These are phyloP conservation scores for Aspergillus bertholletiae DNA, from an alignment of 495 filamentous ascomycete genomes.

Conservation along the genomic window DNA sequence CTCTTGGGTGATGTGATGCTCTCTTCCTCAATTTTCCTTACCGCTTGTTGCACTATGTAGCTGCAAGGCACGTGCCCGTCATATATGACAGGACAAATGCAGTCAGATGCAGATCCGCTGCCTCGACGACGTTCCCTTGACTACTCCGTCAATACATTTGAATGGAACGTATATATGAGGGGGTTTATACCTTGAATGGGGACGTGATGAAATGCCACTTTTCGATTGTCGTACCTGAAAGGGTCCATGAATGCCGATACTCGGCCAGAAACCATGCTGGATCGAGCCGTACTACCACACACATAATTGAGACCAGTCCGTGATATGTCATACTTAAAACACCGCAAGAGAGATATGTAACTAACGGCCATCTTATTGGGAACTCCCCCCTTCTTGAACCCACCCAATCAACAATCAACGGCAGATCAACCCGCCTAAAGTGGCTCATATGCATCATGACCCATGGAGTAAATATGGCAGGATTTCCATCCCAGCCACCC, in stretches of 20 bases:
- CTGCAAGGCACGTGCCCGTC: conserved; percentile 1
- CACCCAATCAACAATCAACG: not conserved
- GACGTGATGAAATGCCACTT: too few species aligned
- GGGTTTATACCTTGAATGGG: too few species aligned
- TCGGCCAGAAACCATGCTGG: too few species aligned
- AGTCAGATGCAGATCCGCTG: not conserved
- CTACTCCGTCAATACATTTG: too few species aligned
- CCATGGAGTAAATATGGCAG: not conserved
- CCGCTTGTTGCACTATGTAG: not conserved
- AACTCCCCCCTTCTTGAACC: not conserved
- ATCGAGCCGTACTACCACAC: too few species aligned
- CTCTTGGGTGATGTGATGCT: not conserved
- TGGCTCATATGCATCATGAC: not conserved
- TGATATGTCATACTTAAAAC: too few species aligned
- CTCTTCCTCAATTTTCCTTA: not conserved
- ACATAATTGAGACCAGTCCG: too few species aligned
- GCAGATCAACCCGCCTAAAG: not conserved
- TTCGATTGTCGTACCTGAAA: too few species aligned
- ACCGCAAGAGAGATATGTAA: too few species aligned
- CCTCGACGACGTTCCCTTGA: not conserved
- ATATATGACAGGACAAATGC: not conserved
- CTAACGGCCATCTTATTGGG: not conserved
- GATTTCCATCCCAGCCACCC: not conserved
- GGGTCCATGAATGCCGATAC: too few species aligned
- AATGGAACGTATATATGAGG: not conserved